phyloP scores from a whole-genome alignment of 208 protist species.

The Leishmania mexicana region DNA sequence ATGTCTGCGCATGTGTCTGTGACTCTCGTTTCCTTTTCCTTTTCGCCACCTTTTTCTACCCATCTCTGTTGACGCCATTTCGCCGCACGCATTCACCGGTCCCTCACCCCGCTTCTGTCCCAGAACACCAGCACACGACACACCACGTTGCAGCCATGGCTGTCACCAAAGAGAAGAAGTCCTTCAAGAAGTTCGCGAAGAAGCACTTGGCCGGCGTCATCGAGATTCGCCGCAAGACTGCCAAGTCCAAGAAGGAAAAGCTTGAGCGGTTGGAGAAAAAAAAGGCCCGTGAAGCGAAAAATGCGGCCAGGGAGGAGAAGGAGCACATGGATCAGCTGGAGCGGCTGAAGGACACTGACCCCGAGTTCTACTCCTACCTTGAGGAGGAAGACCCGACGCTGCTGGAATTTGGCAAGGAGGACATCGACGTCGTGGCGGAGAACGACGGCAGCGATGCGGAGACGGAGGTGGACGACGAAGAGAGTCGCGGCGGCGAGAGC shows the following conservation, averaged over 20 bases:
- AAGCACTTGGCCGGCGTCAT: conserved; percentile 91
- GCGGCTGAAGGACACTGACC: conserved; percentile 89
- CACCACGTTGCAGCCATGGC: conserved; percentile 35
- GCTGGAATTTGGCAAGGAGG: conserved; percentile 84
- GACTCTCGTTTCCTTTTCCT: background rate
- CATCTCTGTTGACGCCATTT: background rate
- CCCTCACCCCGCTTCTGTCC: background rate
- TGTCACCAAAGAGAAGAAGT: conserved; percentile 88
- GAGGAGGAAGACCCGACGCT: conserved; percentile 90
- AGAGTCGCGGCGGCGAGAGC: conserved; percentile 34
- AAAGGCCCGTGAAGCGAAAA: conserved; percentile 69
- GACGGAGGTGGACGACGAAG: conserved; percentile 75
- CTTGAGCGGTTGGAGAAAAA: conserved; percentile 80
- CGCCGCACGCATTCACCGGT: background rate
- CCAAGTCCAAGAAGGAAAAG: conserved; percentile 90
- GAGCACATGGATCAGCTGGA: conserved; percentile 90
- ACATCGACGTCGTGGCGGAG: conserved; percentile 78
- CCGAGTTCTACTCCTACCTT: conserved; percentile 89
- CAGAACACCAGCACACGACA: background rate
- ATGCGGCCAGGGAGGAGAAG: conserved; percentile 75
- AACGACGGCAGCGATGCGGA: conserved; percentile 75
- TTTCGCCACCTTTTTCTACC: background rate
- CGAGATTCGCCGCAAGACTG: conserved; percentile 87
- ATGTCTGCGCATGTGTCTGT: background rate
- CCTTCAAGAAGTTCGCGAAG: conserved; percentile 92